These are phyloP conservation scores for Parathielavia hyrcaniae DNA, from an alignment of 495 filamentous ascomycete species.

Conservation along the genomic window DNA sequence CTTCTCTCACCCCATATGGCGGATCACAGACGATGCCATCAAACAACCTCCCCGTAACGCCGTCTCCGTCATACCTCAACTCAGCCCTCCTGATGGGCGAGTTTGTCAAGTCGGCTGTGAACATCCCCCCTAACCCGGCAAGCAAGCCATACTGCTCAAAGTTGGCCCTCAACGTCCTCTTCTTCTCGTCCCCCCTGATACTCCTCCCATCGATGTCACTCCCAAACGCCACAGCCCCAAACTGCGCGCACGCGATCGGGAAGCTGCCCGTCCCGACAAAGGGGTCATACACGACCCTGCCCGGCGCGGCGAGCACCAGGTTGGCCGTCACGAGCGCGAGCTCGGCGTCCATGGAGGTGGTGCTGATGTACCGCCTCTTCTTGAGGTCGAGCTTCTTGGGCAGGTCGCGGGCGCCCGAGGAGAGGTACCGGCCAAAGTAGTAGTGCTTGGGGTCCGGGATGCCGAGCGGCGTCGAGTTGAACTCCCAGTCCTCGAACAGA, in stretches of 20 bases:
- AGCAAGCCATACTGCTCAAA: conserved; percentile 76
- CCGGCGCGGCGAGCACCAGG: conserved; percentile 71
- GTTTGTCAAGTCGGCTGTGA: conserved; percentile 85
- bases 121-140: conserved; percentile 61
- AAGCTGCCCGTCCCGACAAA: conserved; percentile 95
- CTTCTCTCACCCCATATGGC: conserved; percentile 95
- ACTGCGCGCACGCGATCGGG: conserved; percentile 77
- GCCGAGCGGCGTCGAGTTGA: conserved; percentile 40
- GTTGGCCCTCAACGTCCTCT: conserved; percentile 59
- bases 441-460: conserved; percentile 52
- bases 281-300: conserved; percentile 83
- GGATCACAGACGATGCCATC: conserved; percentile 97
- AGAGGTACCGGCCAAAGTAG: conserved; percentile 66
- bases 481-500: conserved; percentile 72
- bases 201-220: conserved; percentile 90
- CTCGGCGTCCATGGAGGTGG: conserved; percentile 95
- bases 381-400: conserved; percentile 80
- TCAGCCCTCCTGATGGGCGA: conserved; percentile 57
- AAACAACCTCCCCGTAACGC: conserved; percentile 49
- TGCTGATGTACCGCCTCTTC: conserved; percentile 86
- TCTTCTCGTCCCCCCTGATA: conserved; percentile 58
- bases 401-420: conserved; percentile 54
- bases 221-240: conserved; percentile 72
- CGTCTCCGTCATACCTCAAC: conserved; percentile 19
- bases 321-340: conserved; percentile 89